Conservation (phyloP, 1,284 basidiomycete species). For the Mycosarcoma mackinlayi region DNA sequence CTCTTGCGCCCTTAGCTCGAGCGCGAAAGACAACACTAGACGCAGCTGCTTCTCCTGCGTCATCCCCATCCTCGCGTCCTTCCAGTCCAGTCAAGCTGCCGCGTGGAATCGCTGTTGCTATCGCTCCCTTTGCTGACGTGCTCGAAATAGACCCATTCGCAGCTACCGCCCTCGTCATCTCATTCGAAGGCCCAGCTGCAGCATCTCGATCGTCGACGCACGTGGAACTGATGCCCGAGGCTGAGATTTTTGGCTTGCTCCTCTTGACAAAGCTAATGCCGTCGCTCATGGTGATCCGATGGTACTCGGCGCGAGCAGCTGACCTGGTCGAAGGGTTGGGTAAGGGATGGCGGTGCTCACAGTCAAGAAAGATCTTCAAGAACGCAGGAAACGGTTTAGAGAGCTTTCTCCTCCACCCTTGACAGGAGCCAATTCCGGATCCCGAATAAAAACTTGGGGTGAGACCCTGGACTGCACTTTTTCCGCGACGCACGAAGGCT, state of each 20-base stretch:
- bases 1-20: conserved; percentile 13
- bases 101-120: neutral
- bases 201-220: conserved; percentile 17
- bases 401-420: conserved; percentile 8
- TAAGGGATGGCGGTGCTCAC: neutral
- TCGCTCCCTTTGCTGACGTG: neutral
- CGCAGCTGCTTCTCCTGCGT: neutral
- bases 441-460: conserved; percentile 16
- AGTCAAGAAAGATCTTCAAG: neutral
- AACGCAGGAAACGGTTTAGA: conserved; percentile 6
- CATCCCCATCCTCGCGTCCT: conserved; percentile 4
- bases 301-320: too few relatives aligned
- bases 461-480: neutral
- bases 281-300: conserved; percentile 13
- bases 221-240: conserved; percentile 18
- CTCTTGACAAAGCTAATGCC: conserved; percentile 36
- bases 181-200: conserved; percentile 12
- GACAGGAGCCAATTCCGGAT: conserved; percentile 10
- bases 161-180: neutral
- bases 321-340: neutral
- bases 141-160: neutral
- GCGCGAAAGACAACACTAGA: conserved; percentile 27
- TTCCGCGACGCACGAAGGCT: too few relatives aligned
- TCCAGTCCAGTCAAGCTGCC: neutral
- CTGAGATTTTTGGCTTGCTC: conserved; percentile 30